Conservation (phyloP, 306 rosid genomes). For the Quercus rubra region DNA sequence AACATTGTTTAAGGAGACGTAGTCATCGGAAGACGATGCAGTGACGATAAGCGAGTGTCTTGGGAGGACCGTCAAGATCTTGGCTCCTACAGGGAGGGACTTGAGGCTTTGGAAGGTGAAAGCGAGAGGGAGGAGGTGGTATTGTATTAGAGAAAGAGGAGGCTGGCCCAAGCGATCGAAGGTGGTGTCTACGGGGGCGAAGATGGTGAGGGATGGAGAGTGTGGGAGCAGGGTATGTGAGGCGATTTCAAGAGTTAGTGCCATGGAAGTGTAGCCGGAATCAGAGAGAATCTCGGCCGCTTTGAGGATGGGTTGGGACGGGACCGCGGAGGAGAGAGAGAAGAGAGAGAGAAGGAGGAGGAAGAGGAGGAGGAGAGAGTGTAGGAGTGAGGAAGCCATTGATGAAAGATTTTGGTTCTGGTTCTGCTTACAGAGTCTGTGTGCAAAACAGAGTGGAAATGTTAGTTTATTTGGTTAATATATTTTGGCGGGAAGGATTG, state of each 20-base stretch:
- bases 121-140: conserved; percentile 51
- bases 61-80: conserved; percentile 42
- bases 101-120: conserved; percentile 41
- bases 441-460: too few relatives aligned
- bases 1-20: conserved; percentile 51
- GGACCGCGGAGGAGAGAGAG: conserved; percentile 22
- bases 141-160: conserved; percentile 43
- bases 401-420: background rate
- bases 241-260: conserved; percentile 47
- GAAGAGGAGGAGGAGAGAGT: conserved; percentile 15
- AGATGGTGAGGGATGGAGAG: conserved; percentile 39
- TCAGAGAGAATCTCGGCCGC: conserved; percentile 56
- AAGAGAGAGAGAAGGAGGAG: conserved; percentile 20
- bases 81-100: conserved; percentile 58
- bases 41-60: conserved; percentile 42
- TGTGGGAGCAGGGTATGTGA: conserved; percentile 29
- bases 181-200: conserved; percentile 41
- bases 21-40: background rate
- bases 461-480: too few relatives aligned
- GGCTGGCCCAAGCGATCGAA: conserved; percentile 33
- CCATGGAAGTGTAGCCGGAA: conserved; percentile 53
- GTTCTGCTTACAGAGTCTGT: too few relatives aligned
- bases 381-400: conserved; percentile 38
- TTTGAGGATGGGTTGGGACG: conserved; percentile 36
- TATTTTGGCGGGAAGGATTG: too few relatives aligned